Evolutionary conservation across 2,329 filamentous ascomycete species (phyloP), one percentile per base, ranked within the genome.

Genomic region (Monosporascus ibericus): DNA sequence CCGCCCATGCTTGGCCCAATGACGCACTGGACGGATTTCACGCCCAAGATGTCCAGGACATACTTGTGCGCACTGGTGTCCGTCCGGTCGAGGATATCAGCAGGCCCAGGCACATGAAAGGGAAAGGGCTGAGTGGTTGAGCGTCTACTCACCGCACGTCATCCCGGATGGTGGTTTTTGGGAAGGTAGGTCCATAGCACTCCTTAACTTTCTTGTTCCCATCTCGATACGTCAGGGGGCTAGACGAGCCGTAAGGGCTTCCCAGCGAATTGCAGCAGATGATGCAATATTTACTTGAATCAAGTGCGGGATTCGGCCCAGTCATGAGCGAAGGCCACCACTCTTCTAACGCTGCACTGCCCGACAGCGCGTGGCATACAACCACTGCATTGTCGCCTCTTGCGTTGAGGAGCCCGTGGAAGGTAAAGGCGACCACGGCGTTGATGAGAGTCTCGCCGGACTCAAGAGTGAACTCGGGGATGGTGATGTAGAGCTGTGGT

Each of bases 161-260:
- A 65, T 88, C 85, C 58, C 83, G 73, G 38, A 87, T 78, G 1
- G 84, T 87, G 6, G 84, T 86, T 58, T 87, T 70, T 42, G 85
- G 85, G 54, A 87, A 88, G 55, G 87, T 82, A 8, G 50, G 54
- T 3, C 57, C 62, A 20, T 63, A 63, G 30, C 20, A 53, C 44
- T 51, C 51, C 18, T 60, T 60, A 17, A 54, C 62, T 30, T 51
- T 52, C 25, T 55, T 54, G 14, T 60, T 49, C n/a, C 49, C 60
- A 2, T 24, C 24, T 24, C 24, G 24, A 24, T 24, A 24, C 24
- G 61, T 63, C 15, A 81, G 71, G 8, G 77, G 75, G 55, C 76
- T 79, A 6, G 76, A 76, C 61, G 74, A 79, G 25, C 78, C 78
- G 57, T 81, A 81, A 0, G 77, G 77, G 55, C 76, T 79, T 4